phyloP scores from a whole-genome alignment of 805 yeast genomes.

The Brettanomyces nanus region DNA sequence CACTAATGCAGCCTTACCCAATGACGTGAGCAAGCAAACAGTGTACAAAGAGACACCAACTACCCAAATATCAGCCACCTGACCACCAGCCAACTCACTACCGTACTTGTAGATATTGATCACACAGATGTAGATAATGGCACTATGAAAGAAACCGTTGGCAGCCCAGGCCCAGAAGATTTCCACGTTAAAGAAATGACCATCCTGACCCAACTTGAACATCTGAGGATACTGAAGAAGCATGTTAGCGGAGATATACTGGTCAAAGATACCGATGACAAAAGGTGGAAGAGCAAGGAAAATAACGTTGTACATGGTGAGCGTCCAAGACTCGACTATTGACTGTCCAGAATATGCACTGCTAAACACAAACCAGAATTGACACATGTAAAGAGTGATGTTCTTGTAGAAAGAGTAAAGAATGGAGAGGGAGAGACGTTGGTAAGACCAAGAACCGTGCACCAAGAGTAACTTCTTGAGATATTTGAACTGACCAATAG shows the following conservation, averaged over 20 bases:
- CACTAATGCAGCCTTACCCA: conserved; percentile 91
- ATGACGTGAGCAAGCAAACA: conserved; percentile 76
- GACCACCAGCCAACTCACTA: conserved; percentile 57
- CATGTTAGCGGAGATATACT: conserved; percentile 84
- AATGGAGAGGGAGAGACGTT: conserved; percentile 86
- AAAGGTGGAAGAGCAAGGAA: conserved; percentile 95
- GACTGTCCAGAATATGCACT: conserved; percentile 95
- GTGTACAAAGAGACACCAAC: conserved; percentile 92
- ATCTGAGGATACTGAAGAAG: conserved; percentile 88
- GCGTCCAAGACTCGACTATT: conserved; percentile 94
- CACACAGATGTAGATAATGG: conserved; percentile 69
- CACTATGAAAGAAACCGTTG: conserved; percentile 93
- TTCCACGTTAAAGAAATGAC: conserved; percentile 80
- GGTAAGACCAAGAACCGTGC: conserved; percentile 98
- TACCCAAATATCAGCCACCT: conserved; percentile 79
- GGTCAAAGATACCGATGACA: conserved; percentile 94
- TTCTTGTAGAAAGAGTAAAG: conserved; percentile 94
- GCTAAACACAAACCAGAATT: conserved; percentile 93
- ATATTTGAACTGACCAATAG: conserved; percentile 91
- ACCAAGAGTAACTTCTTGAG: conserved; percentile 77
- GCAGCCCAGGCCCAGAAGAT: conserved; percentile 97
- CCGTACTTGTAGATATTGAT: conserved; percentile 63
- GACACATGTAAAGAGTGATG: conserved; percentile 93
- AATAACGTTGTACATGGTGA: conserved; percentile 89
- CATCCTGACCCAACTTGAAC: conserved; percentile 82